phyloP scores from a whole-genome alignment of 352 stramenopile species.

The Saprolegnia diclina region DNA sequence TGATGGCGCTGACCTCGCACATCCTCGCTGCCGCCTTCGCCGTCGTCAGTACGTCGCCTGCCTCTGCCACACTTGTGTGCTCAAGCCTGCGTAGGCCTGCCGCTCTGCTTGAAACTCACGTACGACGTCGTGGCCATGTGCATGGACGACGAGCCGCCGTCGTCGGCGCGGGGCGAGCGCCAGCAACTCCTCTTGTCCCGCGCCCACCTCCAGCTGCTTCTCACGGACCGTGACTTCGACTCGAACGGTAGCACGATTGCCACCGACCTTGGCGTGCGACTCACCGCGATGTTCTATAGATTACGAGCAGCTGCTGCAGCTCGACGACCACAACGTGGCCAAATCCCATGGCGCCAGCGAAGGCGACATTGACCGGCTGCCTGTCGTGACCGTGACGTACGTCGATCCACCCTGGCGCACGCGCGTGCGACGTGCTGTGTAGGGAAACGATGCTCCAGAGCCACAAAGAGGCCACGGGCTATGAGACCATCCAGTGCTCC shows the following conservation, averaged over 20 bases:
- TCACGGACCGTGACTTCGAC: constrained; percentile 27
- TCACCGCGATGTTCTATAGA: constrained; percentile 31
- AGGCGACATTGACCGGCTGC: constrained; percentile 54
- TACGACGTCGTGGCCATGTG: constrained; percentile 12
- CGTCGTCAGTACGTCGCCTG: constrained; percentile 7
- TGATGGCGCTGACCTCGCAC: not conserved
- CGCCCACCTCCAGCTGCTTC: constrained; percentile 17
- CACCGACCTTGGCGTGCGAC: not conserved
- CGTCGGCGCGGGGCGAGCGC: constrained; percentile 1
- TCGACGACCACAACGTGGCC: constrained; percentile 54
- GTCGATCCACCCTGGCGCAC: constrained; percentile 28
- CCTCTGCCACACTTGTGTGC: no score
- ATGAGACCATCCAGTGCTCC: constrained; percentile 38
- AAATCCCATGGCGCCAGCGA: constrained; percentile 42
- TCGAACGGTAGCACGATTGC: constrained; percentile 17
- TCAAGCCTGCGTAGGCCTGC: constrained; percentile 19
- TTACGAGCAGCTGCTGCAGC: constrained; percentile 61
- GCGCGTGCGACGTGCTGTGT: not conserved
- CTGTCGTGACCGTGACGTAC: constrained; percentile 55
- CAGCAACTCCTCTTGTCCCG: constrained; percentile 17
- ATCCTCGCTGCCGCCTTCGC: constrained; percentile 4
- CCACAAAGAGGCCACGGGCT: constrained; percentile 28
- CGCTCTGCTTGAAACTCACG: constrained; percentile 12
- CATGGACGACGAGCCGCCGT: not conserved
- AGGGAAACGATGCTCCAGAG: constrained; percentile 58